A percentile compares a stretch with the other conserved stretches of the same genome.
These are phyloP conservation scores for Tolypocladium tundrense DNA, from an alignment of 2,329 filamentous ascomycete species.

Conservation along the genomic window DNA sequence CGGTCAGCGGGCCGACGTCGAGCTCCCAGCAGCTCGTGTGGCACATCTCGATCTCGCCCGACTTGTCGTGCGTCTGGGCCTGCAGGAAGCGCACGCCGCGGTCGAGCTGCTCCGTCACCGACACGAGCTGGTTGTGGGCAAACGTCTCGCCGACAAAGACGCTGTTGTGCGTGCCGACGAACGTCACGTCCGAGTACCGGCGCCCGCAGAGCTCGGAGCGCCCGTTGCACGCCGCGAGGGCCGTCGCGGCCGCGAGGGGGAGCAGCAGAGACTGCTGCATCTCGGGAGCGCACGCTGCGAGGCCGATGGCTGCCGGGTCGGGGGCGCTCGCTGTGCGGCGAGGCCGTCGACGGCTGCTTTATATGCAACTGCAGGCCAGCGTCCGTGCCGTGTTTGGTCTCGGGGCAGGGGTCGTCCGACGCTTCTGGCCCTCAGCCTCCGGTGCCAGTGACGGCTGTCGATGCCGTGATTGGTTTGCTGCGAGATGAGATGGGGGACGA, in stretches of 20 bases:
- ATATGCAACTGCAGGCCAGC: slow-evolving; percentile 3
- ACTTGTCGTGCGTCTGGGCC: slow-evolving; percentile 48
- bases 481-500: not conserved
- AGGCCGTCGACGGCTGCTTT: not conserved
- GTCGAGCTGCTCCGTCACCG: slow-evolving; percentile 46
- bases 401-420: not conserved
- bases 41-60: slow-evolving; percentile 46
- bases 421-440: not conserved
- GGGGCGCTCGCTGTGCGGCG: not conserved
- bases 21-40: slow-evolving; percentile 53
- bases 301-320: not conserved
- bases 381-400: not conserved
- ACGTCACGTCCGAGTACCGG: slow-evolving; percentile 49
- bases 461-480: not conserved
- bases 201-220: slow-evolving; percentile 43
- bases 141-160: slow-evolving; percentile 48
- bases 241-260: slow-evolving; percentile 8
- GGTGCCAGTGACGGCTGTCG: not conserved
- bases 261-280: slow-evolving; percentile 10
- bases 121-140: slow-evolving; percentile 50
- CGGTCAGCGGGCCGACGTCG: slow-evolving; percentile 45
- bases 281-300: not conserved
- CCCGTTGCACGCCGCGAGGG: slow-evolving; percentile 43
- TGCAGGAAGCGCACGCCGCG: slow-evolving; percentile 55
- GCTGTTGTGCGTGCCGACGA: slow-evolving; percentile 55